Evolutionary conservation across 179 eudicot species (phyloP).

Genomic region (Gypsophila paniculata): DNA sequence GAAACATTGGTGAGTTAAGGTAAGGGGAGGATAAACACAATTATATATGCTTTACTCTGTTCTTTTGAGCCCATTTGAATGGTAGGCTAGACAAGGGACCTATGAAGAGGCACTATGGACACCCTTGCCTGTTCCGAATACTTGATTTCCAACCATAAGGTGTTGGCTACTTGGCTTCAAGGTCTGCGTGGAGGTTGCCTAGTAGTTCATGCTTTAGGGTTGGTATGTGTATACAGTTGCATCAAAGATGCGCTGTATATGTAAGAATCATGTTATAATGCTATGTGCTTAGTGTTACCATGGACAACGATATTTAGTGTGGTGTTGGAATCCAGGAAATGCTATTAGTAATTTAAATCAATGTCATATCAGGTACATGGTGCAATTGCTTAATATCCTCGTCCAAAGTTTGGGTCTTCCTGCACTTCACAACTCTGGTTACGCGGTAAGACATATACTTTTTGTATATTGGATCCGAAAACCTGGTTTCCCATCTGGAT

Average conservation of each 20-base stretch:
- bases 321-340: neutral
- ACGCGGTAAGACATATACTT: conserved; percentile 65
- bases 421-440: conserved; percentile 94
- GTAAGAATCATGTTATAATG: neutral
- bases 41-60: too few relatives aligned
- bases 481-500: neutral
- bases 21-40: too few relatives aligned
- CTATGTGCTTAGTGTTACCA: neutral
- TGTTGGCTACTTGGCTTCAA: too few relatives aligned
- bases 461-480: neutral
- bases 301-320: neutral
- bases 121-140: too few relatives aligned
- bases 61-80: too few relatives aligned
- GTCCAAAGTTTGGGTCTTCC: conserved; percentile 77
- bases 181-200: too few relatives aligned
- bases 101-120: too few relatives aligned
- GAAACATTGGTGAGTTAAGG: too few relatives aligned
- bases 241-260: neutral
- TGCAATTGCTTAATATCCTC: conserved; percentile 83
- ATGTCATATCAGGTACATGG: conserved; percentile 74
- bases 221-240: neutral
- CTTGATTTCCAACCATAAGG: too few relatives aligned
- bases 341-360: conserved; percentile 15
- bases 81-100: too few relatives aligned
- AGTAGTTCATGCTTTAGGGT: neutral